These are phyloP conservation scores for Beauveria sp. DNA, from an alignment of 2,329 filamentous ascomycete genomes.

Conservation along the genomic window DNA sequence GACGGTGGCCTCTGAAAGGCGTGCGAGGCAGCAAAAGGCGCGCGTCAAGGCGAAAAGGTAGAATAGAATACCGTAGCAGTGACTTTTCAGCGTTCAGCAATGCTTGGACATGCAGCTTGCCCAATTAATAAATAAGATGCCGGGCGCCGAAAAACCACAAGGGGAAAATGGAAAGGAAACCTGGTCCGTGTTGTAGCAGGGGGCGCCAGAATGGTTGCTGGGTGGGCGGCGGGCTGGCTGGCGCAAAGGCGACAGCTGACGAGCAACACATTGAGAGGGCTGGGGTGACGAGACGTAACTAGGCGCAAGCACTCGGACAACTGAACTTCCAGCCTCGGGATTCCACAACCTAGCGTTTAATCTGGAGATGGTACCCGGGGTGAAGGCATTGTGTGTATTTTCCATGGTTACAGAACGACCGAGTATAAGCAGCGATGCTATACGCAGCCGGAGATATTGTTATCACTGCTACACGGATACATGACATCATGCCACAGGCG, in stretches of 20 bases:
- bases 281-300: neutral
- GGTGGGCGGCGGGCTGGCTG: neutral
- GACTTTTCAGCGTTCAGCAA: neutral
- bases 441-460: neutral
- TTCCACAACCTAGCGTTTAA: neutral
- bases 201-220: neutral
- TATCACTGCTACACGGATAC: neutral
- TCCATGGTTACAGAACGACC: neutral
- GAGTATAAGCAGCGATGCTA: neutral
- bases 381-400: neutral
- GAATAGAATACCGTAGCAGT: neutral
- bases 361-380: neutral
- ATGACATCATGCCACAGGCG: neutral
- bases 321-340: neutral
- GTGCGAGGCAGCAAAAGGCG: neutral
- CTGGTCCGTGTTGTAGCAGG: neutral
- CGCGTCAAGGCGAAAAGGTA: neutral
- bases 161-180: neutral
- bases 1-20: neutral
- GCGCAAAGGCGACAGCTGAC: conserved; percentile 6
- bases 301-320: neutral
- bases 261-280: conserved; percentile 5
- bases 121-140: neutral
- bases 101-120: neutral
- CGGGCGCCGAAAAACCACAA: neutral